phyloP scores from a whole-genome alignment of 805 yeast genomes.

The Wickerhamomyces strasburgensis region DNA sequence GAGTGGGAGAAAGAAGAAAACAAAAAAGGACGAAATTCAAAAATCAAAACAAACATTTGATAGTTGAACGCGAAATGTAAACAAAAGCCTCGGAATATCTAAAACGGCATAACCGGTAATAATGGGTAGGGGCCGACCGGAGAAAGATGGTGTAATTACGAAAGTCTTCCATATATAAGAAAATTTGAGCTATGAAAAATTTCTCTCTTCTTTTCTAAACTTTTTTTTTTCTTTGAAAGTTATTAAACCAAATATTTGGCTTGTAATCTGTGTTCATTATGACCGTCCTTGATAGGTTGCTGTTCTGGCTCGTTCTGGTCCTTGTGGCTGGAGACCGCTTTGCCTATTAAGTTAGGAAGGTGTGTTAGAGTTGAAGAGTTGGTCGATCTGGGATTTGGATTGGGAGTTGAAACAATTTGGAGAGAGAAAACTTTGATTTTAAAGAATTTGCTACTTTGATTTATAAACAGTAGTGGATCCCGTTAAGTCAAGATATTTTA shows the following conservation, averaged over 20 bases:
- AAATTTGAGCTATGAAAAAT: slow-evolving; percentile 6
- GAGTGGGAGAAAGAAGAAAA: no score
- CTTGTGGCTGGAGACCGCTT: slow-evolving; percentile 12
- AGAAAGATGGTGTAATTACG: no score
- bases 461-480: slow-evolving; percentile 26
- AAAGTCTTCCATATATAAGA: no score
- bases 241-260: slow-evolving; percentile 25
- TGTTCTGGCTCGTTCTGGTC: slow-evolving; percentile 14
- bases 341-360: slow-evolving; percentile 34
- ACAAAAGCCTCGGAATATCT: no score
- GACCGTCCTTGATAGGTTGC: slow-evolving; percentile 13
- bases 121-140: no score
- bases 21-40: no score
- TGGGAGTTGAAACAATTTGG: slow-evolving; percentile 26
- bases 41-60: no score
- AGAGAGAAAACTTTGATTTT: slow-evolving; percentile 27
- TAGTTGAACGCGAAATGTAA: no score
- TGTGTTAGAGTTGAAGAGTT: slow-evolving; percentile 12
- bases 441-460: slow-evolving; percentile 26
- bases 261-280: slow-evolving; percentile 15
- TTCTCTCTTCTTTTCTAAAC: background rate
- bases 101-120: no score
- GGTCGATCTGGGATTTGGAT: slow-evolving; percentile 19
- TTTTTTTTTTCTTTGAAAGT: slow-evolving; percentile 20
- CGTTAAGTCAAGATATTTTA: slow-evolving; percentile 31